phyloP scores from a whole-genome alignment of 192 early-diverging fungal genomes.

The Jimgerdemannia lactiflua region DNA sequence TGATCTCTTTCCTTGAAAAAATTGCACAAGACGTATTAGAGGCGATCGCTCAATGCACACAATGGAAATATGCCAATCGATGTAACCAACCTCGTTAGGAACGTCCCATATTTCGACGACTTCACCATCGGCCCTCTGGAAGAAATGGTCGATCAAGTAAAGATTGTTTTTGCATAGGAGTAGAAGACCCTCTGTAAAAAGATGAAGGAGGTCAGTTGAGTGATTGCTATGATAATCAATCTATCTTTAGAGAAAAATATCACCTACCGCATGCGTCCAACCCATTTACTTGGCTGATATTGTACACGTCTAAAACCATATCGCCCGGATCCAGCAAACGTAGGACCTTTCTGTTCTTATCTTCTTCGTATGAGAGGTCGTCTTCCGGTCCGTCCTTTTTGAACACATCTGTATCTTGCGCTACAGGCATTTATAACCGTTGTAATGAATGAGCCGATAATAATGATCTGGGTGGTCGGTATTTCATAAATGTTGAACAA shows the following conservation, averaged over 20 bases:
- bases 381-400: conserved; percentile 35
- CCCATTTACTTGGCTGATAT: conserved; percentile 62
- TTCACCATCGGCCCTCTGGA: conserved; percentile 58
- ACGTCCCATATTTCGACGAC: conserved; percentile 72
- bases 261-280: conserved; percentile 64
- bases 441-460: background rate
- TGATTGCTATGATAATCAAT: conserved; percentile 13
- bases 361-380: conserved; percentile 57
- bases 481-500: background rate
- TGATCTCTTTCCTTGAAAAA: conserved; percentile 48
- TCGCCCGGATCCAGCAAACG: conserved; percentile 67
- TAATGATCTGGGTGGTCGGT: too few species aligned
- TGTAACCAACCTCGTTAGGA: conserved; percentile 25
- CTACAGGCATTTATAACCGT: background rate
- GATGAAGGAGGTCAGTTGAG: too few species aligned
- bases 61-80: conserved; percentile 11
- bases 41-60: background rate
- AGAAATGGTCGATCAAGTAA: conserved; percentile 72
- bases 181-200: conserved; percentile 55
- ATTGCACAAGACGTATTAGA: background rate
- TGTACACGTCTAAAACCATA: conserved; percentile 66
- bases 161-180: conserved; percentile 68
- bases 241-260: background rate
- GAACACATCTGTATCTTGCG: conserved; percentile 23
- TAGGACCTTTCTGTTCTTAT: conserved; percentile 68